Conservation (phyloP, 1,284 basidiomycete genomes). For the Leccinum subrobustum region DNA sequence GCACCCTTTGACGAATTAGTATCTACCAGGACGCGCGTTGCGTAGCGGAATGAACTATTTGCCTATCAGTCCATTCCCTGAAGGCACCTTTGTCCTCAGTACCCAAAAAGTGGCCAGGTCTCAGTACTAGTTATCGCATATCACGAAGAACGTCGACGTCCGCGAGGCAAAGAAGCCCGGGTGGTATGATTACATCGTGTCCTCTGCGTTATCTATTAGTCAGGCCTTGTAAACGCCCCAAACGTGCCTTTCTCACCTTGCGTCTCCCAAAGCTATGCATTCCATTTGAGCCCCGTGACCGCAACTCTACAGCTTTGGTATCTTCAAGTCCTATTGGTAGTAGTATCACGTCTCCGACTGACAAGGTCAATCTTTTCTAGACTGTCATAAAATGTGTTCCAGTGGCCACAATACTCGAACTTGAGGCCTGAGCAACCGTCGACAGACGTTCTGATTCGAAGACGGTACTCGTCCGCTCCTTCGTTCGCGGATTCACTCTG, state of each 20-base stretch:
- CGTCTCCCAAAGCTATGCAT: conserved; percentile 8
- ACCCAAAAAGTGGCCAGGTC: background rate
- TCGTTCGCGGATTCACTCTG: background rate
- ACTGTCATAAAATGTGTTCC: background rate
- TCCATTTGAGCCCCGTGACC: conserved; percentile 8
- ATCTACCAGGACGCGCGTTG: background rate
- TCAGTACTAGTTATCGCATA: background rate
- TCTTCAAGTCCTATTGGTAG: conserved; percentile 2
- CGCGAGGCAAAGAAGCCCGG: conserved; percentile 22
- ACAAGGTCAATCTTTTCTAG: background rate
- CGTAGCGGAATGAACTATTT: background rate
- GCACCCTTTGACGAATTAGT: too few species aligned
- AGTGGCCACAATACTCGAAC: background rate
- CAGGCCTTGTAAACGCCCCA: conserved; percentile 19
- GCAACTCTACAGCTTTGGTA: conserved; percentile 6
- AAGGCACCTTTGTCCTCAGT: background rate
- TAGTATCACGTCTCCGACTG: conserved; percentile 3
- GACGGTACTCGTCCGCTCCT: background rate
- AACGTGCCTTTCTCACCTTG: conserved; percentile 10
- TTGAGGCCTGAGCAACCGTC: background rate
- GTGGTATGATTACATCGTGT: conserved; percentile 16
- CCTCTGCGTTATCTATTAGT: conserved; percentile 6
- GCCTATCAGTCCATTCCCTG: background rate
- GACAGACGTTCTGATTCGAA: background rate
- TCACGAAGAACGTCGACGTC: conserved; percentile 8